phyloP scores from a whole-genome alignment of 352 stramenopile genomes.

The Phytophthora cactorum region DNA sequence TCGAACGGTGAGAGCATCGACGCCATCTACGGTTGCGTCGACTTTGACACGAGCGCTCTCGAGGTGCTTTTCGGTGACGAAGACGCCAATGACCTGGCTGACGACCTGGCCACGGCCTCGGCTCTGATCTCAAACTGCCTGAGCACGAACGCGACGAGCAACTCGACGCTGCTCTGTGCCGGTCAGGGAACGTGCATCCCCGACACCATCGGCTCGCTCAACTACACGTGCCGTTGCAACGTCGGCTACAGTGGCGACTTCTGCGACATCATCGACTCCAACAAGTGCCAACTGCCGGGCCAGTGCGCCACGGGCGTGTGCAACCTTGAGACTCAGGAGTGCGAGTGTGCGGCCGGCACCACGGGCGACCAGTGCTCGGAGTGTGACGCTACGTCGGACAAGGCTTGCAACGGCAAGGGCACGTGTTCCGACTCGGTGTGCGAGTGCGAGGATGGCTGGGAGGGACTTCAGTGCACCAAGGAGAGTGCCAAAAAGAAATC shows the following conservation, averaged over 20 bases:
- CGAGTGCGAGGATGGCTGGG: slow-evolving; percentile 60
- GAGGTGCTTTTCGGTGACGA: slow-evolving; percentile 72
- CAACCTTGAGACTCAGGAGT: slow-evolving; percentile 72
- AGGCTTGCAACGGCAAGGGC: slow-evolving; percentile 70
- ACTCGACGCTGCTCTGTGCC: slow-evolving; percentile 57
- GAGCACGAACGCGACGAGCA: slow-evolving; percentile 55
- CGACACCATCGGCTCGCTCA: slow-evolving; percentile 40
- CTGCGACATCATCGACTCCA: slow-evolving; percentile 67
- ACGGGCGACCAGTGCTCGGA: slow-evolving; percentile 77
- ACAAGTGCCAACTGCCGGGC: slow-evolving; percentile 76
- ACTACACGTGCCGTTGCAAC: slow-evolving; percentile 78
- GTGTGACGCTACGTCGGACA: slow-evolving; percentile 60
- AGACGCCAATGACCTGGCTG: slow-evolving; percentile 52
- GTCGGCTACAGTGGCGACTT: slow-evolving; percentile 70
- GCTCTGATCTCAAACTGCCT: slow-evolving; percentile 52
- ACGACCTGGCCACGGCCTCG: slow-evolving; percentile 57
- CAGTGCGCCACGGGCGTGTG: slow-evolving; percentile 73
- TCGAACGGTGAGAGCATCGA: slow-evolving; percentile 46
- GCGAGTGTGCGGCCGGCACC: slow-evolving; percentile 66
- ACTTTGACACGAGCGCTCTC: slow-evolving; percentile 56
- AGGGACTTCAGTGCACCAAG: slow-evolving; percentile 76
- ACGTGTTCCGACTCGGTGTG: slow-evolving; percentile 63
- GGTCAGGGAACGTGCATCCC: slow-evolving; percentile 74
- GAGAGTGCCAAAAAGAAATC: slow-evolving; percentile 54
- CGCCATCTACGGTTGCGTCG: slow-evolving; percentile 77